Evolutionary conservation across 2,329 filamentous ascomycete species (phyloP), one percentile per base, ranked within the genome.

Genomic region (Talaromyces sp.): DNA sequence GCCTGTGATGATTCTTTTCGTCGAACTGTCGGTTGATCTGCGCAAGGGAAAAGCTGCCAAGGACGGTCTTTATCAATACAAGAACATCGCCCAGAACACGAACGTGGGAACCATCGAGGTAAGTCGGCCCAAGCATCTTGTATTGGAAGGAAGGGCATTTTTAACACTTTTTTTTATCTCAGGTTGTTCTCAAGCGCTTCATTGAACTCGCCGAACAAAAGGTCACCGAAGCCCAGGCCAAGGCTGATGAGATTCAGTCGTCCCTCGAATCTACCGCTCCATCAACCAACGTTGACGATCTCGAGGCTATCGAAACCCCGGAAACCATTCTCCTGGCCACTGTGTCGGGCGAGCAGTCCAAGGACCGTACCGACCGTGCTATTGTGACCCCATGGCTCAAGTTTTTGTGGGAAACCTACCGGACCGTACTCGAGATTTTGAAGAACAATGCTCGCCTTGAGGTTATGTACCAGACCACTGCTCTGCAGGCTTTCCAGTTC

Each of bases 341-440:
- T 58, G 94, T 99, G 63, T 99, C 94, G 43, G 94, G 94, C 65
- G 94, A 99, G 81, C 93, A 97, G 79, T 96, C 93, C 63, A 89
- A 91, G 74, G 94, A 99, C 79, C 90, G 94, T 68, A 99, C 94
- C 69, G 94, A 99, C 81, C 89, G 94, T 70, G 94, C 94, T 73
- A 95, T 99, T 70, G 94, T 99, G 62, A 99, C 94, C 29, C 94
- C 94, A 62, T 99, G 94, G 94, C 86, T 99, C 72, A 99, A 99
- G 82, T 99, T 99, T 75, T 83, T 99, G 64, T 99, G 94, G 94
- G 94, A 99, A 83, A 96, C 94, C 17, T 99, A 99, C 82, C 90
- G 94, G 64, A 99, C 94, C 41, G 94, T 99, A 46, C 85, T 99
- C 71, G 94, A 99, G 72, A 99, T 99, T 71, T 87, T 99, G 72